Evolutionary conservation across 2,329 filamentous ascomycete species (phyloP), one percentile per base, ranked within the genome.

Genomic region (Cladophialophora immunda): DNA sequence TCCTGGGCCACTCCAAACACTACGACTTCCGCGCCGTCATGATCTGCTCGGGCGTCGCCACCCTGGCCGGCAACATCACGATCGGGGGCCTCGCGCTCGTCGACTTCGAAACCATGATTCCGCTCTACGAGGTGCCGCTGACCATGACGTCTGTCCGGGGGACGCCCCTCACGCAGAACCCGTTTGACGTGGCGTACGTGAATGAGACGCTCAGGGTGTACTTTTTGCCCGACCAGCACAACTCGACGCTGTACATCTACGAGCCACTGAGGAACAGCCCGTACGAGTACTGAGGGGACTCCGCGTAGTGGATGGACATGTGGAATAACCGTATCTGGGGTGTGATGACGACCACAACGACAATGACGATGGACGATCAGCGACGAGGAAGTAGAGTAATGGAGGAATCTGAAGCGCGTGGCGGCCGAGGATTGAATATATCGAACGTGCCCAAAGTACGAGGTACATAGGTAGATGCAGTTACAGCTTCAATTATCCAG

Each of bases 81-180:
- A 72, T 85, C 1, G 82, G 82, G 2, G 83, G 82, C n/a, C 68
- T 84, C 22, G 82, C 83, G 0, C 71, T 85, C 45, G 67, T 85
- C 3, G 81, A 85, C 59, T 73, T 79, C 17, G 73, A 78, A 56
- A 80, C 78, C 0, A 83, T 85, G 81, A 55, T 75, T 8, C 80
- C 83, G 0, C 68, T 85, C 32, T 78, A 77, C 19, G 82, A 85
- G 69, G 75, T 85, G 1, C 83, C 83, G 0, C 75, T 85, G 17
- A 76, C 78, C 5, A 73, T 84, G 70, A 73, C 76, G 58, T 82
- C 78, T 53, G 77, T 74, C 6, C 71, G 76, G 17, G 81, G 82
- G 1, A 76, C 75, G 1, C 68, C 78, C 6, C 71, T 84, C 68
- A 84, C 83, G 7, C 79, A 83, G 77, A 85, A 84, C 66, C 83